These are phyloP conservation scores for Aspergillus eucalypticola DNA, from an alignment of 2,329 filamentous ascomycete genomes.

Conservation along the genomic window DNA sequence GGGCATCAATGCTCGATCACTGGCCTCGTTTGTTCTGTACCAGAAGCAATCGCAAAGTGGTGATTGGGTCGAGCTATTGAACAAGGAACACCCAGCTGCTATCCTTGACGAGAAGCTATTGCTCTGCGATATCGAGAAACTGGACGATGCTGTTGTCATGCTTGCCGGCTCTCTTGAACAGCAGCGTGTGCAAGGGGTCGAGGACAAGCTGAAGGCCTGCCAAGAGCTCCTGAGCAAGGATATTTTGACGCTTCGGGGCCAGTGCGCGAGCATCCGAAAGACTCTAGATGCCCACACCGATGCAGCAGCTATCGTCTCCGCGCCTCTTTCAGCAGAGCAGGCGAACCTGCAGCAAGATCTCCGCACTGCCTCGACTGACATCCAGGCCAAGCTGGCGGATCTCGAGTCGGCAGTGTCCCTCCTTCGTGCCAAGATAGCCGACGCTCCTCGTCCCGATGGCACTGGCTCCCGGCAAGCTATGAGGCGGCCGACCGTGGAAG, in stretches of 20 bases:
- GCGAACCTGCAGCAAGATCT: constrained; percentile 80
- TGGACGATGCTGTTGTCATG: constrained; percentile 66
- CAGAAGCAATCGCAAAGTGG: constrained; percentile 48
- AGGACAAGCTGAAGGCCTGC: constrained; percentile 68
- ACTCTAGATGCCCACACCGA: constrained; percentile 71
- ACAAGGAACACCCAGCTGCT: constrained; percentile 57
- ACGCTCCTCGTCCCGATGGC: constrained; percentile 52
- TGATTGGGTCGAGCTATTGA: constrained; percentile 47
- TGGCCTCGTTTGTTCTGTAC: constrained; percentile 58
- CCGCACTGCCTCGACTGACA: constrained; percentile 69
- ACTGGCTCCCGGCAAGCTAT: constrained; percentile 34
- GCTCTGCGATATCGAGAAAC: constrained; percentile 71
- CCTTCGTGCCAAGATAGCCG: constrained; percentile 74
- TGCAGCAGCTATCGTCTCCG: constrained; percentile 65
- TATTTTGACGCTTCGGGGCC: constrained; percentile 69
- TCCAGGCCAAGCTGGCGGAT: constrained; percentile 73
- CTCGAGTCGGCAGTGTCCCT: constrained; percentile 78
- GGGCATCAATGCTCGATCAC: constrained; percentile 76
- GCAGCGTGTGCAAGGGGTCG: constrained; percentile 67
- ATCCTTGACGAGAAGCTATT: constrained; percentile 74
- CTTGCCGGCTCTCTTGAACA: constrained; percentile 66
- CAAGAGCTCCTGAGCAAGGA: constrained; percentile 67
- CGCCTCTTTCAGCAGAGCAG: constrained; percentile 83
- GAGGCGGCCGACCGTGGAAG: constrained; percentile 79
- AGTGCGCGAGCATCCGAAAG: constrained; percentile 75